Evolutionary conservation across 176 grass and related monocot species (phyloP).

Genomic region (Oropetium thomaeum): DNA sequence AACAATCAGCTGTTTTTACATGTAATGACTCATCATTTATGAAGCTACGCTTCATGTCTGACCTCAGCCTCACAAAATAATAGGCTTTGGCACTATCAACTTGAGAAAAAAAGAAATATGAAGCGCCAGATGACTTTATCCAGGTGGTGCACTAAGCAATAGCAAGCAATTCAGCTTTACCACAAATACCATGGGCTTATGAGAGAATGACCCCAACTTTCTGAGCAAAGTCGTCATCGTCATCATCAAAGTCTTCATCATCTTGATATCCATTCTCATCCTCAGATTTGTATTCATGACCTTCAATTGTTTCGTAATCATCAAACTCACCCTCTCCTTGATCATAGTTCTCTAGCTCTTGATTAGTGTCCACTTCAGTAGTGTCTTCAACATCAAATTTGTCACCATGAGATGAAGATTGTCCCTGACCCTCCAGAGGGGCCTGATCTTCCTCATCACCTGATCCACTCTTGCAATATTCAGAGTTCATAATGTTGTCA

Average conservation of each 20-base stretch:
- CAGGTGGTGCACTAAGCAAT: constrained; percentile 33
- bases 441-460: constrained; percentile 48
- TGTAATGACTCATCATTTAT: constrained; percentile 40
- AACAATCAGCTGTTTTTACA: constrained; percentile 48
- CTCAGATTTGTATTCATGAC: constrained; percentile 48
- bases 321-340: constrained; percentile 50
- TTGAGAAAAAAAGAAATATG: constrained; percentile 19
- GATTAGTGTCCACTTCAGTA: constrained; percentile 50
- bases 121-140: constrained; percentile 33
- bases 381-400: constrained; percentile 42
- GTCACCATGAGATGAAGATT: constrained; percentile 38
- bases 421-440: constrained; percentile 39
- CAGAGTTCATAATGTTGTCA: constrained; percentile 34
- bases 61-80: constrained; percentile 42
- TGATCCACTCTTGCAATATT: constrained; percentile 43
- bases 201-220: constrained; percentile 78
- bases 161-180: constrained; percentile 31
- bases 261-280: constrained; percentile 65
- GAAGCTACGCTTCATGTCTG: constrained; percentile 32
- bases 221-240: constrained; percentile 84
- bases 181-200: constrained; percentile 26
- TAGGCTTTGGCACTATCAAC: constrained; percentile 37
- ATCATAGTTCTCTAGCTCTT: constrained; percentile 49
- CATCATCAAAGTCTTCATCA: constrained; percentile 62
- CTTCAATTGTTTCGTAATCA: constrained; percentile 47